These are phyloP conservation scores for Rostrohypoxylon terebratum DNA, from an alignment of 495 filamentous ascomycete species.

Conservation along the genomic window DNA sequence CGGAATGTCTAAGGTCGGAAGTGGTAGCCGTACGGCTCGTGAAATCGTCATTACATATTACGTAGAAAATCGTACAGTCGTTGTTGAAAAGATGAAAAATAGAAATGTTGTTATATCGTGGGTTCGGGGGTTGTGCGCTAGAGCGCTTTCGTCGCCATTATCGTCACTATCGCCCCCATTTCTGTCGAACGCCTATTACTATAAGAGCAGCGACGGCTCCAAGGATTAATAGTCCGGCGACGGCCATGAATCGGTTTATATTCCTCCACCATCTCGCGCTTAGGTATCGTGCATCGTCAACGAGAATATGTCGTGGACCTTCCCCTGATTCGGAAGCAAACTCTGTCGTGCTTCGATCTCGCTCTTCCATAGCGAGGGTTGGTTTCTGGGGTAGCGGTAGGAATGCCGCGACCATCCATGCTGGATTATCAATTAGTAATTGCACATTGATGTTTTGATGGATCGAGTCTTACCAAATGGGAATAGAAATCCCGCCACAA, in stretches of 20 bases:
- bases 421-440: constrained; percentile 50
- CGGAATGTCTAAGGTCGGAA: constrained; percentile 28
- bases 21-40: constrained; percentile 43
- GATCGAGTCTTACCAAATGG: constrained; percentile 72
- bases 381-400: constrained; percentile 78
- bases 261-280: constrained; percentile 94
- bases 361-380: constrained; percentile 58
- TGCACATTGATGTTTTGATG: background rate
- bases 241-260: constrained; percentile 87
- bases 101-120: constrained; percentile 19
- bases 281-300: constrained; percentile 75
- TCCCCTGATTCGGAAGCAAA: constrained; percentile 53
- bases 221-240: constrained; percentile 81
- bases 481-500: constrained; percentile 87
- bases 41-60: constrained; percentile 48
- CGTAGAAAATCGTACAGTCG: constrained; percentile 40
- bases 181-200: constrained; percentile 64
- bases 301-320: constrained; percentile 49
- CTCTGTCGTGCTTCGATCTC: constrained; percentile 37
- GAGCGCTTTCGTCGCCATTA: constrained; percentile 15
- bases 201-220: constrained; percentile 75
- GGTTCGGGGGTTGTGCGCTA: constrained; percentile 17
- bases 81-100: constrained; percentile 36
- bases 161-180: constrained; percentile 50
- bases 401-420: constrained; percentile 88